A percentile compares a stretch with the other conserved stretches of the same genome.
Evolutionary conservation across 495 filamentous ascomycete genomes (phyloP).

Genomic region (Aspergillus biplanus): DNA sequence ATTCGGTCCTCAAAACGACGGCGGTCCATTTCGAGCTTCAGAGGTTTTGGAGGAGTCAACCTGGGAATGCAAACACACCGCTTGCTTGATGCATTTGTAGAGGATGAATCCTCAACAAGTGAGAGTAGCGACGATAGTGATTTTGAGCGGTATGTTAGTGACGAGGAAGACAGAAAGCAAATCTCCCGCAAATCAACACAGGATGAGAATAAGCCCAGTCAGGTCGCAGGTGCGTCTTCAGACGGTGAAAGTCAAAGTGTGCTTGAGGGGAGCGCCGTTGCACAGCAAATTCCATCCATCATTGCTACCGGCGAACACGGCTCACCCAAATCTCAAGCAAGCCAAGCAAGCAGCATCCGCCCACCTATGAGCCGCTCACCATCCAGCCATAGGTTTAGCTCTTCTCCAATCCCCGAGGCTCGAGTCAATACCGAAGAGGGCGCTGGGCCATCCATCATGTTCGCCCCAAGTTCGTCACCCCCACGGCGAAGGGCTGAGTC

Average conservation of each 20-base stretch:
- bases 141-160: slow-evolving; percentile 43
- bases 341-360: slow-evolving; percentile 24
- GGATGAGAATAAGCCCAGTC: slow-evolving; percentile 23
- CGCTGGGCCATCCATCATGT: slow-evolving; percentile 77
- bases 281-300: slow-evolving; percentile 43
- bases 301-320: slow-evolving; percentile 54
- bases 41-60: slow-evolving; percentile 62
- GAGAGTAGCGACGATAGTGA: slow-evolving; percentile 53
- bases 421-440: slow-evolving; percentile 66
- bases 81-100: slow-evolving; percentile 65
- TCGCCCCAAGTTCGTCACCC: slow-evolving; percentile 57
- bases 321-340: slow-evolving; percentile 36
- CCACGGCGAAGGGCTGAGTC: slow-evolving; percentile 47
- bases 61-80: slow-evolving; percentile 80
- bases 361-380: slow-evolving; percentile 39
- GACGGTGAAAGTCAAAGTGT: slow-evolving; percentile 18
- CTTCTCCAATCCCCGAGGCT: slow-evolving; percentile 74
- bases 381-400: slow-evolving; percentile 65
- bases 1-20: slow-evolving; percentile 54
- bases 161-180: slow-evolving; percentile 44
- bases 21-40: slow-evolving; percentile 67
- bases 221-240: slow-evolving; percentile 6
- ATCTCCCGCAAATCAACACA: slow-evolving; percentile 12
- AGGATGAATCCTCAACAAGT: slow-evolving; percentile 54
- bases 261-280: slow-evolving; percentile 5